Evolutionary conservation across 441 rosid genomes (phyloP).

Genomic region (Dalechampia spathulata): DNA sequence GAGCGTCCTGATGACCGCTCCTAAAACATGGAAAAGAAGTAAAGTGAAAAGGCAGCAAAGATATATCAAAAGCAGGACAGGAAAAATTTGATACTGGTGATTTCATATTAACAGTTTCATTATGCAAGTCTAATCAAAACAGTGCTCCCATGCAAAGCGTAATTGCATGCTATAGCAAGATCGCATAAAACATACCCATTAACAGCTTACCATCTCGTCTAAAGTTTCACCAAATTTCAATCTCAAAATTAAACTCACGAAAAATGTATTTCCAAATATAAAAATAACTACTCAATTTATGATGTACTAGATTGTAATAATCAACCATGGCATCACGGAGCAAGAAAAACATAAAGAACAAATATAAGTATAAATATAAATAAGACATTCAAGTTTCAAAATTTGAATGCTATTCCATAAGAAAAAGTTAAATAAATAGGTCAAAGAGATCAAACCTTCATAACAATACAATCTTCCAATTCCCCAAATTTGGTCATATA

Average conservation of each 20-base stretch:
- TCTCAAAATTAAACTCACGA: not conserved
- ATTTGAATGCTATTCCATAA: too few relatives aligned
- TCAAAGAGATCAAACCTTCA: constrained; percentile 54
- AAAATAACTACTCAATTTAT: not conserved
- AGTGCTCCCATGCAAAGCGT: not conserved
- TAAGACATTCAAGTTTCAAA: too few relatives aligned
- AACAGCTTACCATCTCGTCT: not conserved
- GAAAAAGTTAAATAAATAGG: too few relatives aligned
- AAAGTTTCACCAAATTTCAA: not conserved
- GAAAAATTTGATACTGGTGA: not conserved
- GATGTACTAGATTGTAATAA: not conserved
- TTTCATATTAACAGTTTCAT: too few relatives aligned
- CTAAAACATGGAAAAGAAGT: constrained; percentile 28
- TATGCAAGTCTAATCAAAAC: too few relatives aligned
- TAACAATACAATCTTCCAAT: constrained; percentile 89
- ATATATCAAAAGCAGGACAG: not conserved
- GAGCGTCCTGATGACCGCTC: constrained; percentile 90
- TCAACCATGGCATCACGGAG: too few relatives aligned
- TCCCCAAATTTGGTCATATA: constrained; percentile 92
- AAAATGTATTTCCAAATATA: not conserved
- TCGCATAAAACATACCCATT: not conserved
- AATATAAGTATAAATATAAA: too few relatives aligned
- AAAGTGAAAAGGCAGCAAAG: not conserved
- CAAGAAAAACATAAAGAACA: too few relatives aligned
- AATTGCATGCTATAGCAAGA: not conserved